These are phyloP conservation scores for Panicum virgatum DNA, from an alignment of 202 grass and related monocot genomes.

Conservation along the genomic window DNA sequence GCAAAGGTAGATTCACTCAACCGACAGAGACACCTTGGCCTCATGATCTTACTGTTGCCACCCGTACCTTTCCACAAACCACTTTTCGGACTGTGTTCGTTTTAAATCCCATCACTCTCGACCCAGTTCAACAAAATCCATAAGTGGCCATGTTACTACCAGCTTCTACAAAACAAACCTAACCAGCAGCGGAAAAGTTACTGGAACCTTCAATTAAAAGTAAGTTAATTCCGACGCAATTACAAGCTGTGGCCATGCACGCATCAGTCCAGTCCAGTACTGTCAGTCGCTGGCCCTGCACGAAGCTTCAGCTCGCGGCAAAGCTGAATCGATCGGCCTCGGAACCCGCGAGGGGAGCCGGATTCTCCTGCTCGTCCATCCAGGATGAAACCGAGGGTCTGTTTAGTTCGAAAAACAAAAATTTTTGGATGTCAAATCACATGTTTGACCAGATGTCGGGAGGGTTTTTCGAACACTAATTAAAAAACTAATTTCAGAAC, in stretches of 20 bases:
- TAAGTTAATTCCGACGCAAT: constrained; percentile 13
- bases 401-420: no score
- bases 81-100: not conserved
- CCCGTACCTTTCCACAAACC: not conserved
- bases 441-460: no score
- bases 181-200: not conserved
- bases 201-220: constrained; percentile 22
- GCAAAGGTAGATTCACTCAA: not conserved
- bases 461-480: no score
- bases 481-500: no score
- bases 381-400: not conserved
- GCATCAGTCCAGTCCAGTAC: not conserved
- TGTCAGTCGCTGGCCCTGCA: constrained; percentile 5
- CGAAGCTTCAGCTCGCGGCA: constrained; percentile 42
- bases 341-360: not conserved
- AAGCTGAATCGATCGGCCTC: constrained; percentile 23
- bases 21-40: constrained; percentile 17
- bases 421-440: no score
- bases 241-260: not conserved
- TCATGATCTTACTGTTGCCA: not conserved
- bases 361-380: not conserved
- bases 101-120: not conserved
- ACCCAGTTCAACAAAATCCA: not conserved
- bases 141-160: not conserved
- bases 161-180: constrained; percentile 18